Percentiles rank a stretch among this genome's conserved stretches.
These are phyloP conservation scores for Phalaenopsis hybrid DNA, from an alignment of 116 monocot species.

Conservation along the genomic window DNA sequence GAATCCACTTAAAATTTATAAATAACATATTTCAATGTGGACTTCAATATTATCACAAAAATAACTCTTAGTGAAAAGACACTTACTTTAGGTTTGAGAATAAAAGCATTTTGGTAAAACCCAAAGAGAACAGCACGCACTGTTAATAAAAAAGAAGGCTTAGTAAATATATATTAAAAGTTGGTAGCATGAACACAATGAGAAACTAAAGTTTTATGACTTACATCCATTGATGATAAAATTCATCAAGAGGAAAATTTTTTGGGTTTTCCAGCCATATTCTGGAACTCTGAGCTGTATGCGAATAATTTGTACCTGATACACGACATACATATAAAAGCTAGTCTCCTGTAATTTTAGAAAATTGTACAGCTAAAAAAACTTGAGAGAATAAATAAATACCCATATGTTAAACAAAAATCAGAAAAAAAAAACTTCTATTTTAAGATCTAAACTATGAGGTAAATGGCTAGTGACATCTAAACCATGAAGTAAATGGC, in stretches of 20 bases:
- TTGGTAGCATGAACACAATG: neutral
- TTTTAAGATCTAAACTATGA: too few relatives aligned
- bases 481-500: too few relatives aligned
- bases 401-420: too few relatives aligned
- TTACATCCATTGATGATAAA: slow-evolving; percentile 69
- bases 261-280: slow-evolving; percentile 75
- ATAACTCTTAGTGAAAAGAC: neutral
- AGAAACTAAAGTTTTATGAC: neutral
- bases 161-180: neutral
- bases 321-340: too few relatives aligned
- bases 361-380: too few relatives aligned
- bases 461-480: too few relatives aligned
- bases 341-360: too few relatives aligned
- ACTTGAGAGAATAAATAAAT: too few relatives aligned
- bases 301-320: slow-evolving; percentile 41
- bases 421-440: too few relatives aligned
- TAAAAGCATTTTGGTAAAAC: slow-evolving; percentile 41
- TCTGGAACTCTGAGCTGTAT: slow-evolving; percentile 65
- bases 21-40: neutral
- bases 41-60: neutral
- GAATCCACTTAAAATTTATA: neutral
- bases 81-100: slow-evolving; percentile 27
- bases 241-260: slow-evolving; percentile 74
- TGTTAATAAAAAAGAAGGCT: slow-evolving; percentile 14
- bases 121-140: slow-evolving; percentile 72